Evolutionary conservation across 352 stramenopile species (phyloP).

Genomic region (Phytopythium oedochilum): DNA sequence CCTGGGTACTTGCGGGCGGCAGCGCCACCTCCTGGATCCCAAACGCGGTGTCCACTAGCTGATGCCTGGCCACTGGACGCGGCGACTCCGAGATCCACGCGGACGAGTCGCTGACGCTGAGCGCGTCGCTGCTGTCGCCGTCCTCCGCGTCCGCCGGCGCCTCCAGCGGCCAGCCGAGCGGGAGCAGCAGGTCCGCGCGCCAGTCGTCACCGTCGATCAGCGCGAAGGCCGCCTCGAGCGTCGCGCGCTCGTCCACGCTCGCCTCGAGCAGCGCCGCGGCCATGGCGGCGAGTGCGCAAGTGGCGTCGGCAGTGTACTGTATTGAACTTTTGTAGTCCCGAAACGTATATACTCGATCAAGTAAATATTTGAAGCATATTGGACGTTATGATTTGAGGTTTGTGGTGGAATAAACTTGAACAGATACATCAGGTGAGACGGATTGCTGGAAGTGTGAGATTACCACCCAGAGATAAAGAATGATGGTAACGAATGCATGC

Average conservation of each 20-base stretch:
- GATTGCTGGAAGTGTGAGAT: not conserved
- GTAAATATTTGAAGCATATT: not conserved
- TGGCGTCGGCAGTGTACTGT: not conserved
- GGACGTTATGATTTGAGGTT: not conserved
- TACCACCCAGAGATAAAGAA: not conserved
- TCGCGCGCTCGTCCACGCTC: slow-evolving; percentile 1
- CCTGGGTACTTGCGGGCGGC: too few species aligned
- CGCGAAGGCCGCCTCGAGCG: slow-evolving; percentile 5
- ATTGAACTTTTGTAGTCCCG: not conserved
- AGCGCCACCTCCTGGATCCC: too few species aligned
- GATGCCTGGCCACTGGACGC: not conserved
- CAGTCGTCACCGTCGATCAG: not conserved
- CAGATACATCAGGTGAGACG: not conserved
- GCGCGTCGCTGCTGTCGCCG: not conserved
- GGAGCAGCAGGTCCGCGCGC: not conserved
- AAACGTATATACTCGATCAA: not conserved
- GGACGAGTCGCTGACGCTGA: not conserved
- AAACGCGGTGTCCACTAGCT: too few species aligned
- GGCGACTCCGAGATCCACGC: not conserved
- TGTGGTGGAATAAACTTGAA: not conserved
- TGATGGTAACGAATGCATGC: too few species aligned
- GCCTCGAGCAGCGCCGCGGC: not conserved
- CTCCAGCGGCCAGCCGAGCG: not conserved
- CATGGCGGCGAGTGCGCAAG: not conserved
- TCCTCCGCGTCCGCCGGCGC: not conserved